These are phyloP conservation scores for Phytopythium chamaehyphon DNA, from an alignment of 352 stramenopile species.

Conservation along the genomic window DNA sequence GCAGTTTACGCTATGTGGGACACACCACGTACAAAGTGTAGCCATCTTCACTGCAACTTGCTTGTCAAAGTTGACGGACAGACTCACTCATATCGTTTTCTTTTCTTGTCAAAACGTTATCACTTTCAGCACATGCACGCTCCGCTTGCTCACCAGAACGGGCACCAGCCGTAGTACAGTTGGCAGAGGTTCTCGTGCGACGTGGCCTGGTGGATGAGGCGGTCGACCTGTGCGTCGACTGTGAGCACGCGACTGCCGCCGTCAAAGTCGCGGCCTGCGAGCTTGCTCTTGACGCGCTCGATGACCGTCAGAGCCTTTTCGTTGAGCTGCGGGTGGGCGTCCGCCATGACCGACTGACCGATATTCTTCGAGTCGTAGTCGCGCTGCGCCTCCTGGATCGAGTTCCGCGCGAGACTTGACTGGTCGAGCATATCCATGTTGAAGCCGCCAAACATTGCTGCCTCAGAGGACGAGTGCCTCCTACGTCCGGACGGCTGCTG, in stretches of 20 bases:
- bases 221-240: conserved; percentile 94
- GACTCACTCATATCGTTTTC: not conserved
- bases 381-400: conserved; percentile 51
- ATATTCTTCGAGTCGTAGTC: conserved; percentile 54
- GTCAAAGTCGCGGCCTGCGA: conserved; percentile 97
- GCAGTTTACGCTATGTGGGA: too few relatives aligned
- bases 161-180: conserved; percentile 98
- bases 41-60: too few relatives aligned
- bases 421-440: conserved; percentile 59
- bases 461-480: conserved; percentile 58
- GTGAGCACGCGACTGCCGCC: conserved; percentile 74
- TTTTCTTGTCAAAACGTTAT: not conserved
- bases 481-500: conserved; percentile 36
- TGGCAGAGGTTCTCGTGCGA: conserved; percentile 99
- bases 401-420: conserved; percentile 51
- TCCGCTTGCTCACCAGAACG: conserved; percentile 65
- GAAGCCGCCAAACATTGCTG: conserved; percentile 55
- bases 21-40: too few relatives aligned
- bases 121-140: not conserved
- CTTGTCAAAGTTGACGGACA: not conserved
- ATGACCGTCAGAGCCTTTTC: conserved; percentile 95
- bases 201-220: conserved; percentile 98
- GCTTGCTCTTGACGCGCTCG: conserved; percentile 98
- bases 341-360: conserved; percentile 49
- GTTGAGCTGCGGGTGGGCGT: conserved; percentile 74